Conservation (phyloP, 116 monocot genomes). For the Thalassia testudinum region DNA sequence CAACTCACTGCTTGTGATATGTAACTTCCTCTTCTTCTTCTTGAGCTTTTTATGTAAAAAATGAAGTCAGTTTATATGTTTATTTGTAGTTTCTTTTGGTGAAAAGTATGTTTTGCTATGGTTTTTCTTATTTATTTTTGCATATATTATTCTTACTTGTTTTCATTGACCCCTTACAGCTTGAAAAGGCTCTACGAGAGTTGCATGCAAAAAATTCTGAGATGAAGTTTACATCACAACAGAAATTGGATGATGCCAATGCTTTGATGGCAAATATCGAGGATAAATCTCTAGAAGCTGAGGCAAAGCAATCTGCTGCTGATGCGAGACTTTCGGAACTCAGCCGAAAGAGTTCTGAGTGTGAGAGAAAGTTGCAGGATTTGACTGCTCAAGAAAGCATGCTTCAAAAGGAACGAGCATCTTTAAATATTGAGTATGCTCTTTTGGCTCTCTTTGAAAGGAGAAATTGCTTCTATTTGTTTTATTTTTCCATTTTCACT, state of each 20-base stretch:
- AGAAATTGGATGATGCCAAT: conserved; percentile 58
- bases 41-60: no score
- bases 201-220: conserved; percentile 63
- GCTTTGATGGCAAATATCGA: conserved; percentile 53
- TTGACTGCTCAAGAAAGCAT: conserved; percentile 48
- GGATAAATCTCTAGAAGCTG: conserved; percentile 61
- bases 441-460: no score
- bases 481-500: background rate
- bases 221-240: conserved; percentile 60
- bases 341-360: conserved; percentile 60
- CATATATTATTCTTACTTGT: no score
- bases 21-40: no score
- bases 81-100: no score
- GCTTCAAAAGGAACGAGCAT: conserved; percentile 45
- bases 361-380: conserved; percentile 68
- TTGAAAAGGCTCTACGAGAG: conserved; percentile 77
- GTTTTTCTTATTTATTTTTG: no score
- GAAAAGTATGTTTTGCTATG: no score
- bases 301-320: conserved; percentile 51
- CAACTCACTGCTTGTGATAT: no score
- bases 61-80: no score
- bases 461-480: background rate
- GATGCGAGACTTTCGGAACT: conserved; percentile 83
- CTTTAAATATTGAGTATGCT: conserved; percentile 59
- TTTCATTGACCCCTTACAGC: conserved; percentile 18